Conservation (phyloP, 495 filamentous ascomycete genomes). For the Mycothermus thermophilus region DNA sequence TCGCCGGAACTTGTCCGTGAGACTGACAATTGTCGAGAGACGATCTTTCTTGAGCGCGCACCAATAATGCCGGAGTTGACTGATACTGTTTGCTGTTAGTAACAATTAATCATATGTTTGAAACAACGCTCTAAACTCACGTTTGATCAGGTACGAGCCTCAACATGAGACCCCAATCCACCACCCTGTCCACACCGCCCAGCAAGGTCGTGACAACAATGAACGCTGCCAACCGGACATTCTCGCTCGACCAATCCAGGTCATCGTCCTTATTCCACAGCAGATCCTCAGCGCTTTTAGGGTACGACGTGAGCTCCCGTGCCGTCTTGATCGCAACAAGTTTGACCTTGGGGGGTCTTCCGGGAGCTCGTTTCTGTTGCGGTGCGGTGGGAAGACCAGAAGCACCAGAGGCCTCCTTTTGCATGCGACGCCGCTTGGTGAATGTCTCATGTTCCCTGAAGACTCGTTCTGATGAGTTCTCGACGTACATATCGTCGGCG, state of each 20-base stretch:
- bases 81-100: conserved; percentile 15
- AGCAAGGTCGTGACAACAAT: conserved; percentile 58
- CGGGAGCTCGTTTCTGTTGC: conserved; percentile 6
- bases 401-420: neutral
- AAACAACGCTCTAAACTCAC: conserved; percentile 3
- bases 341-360: conserved; percentile 17
- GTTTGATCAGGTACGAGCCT: conserved; percentile 49
- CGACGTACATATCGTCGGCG: conserved; percentile 6
- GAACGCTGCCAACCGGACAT: conserved; percentile 50
- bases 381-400: too few species aligned
- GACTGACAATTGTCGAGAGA: conserved; percentile 46
- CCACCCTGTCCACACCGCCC: conserved; percentile 51
- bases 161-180: conserved; percentile 64
- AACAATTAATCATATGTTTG: neutral
- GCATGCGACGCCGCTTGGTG: conserved; percentile 9
- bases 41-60: conserved; percentile 42
- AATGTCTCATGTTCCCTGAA: neutral
- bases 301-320: conserved; percentile 26
- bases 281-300: conserved; percentile 23
- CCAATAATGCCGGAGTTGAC: conserved; percentile 49
- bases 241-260: conserved; percentile 27
- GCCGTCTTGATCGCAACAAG: conserved; percentile 24
- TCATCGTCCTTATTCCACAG: conserved; percentile 18
- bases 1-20: conserved; percentile 66
- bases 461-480: neutral